These are phyloP conservation scores for Calonectria henricotiae DNA, from an alignment of 2,329 filamentous ascomycete genomes.

Conservation along the genomic window DNA sequence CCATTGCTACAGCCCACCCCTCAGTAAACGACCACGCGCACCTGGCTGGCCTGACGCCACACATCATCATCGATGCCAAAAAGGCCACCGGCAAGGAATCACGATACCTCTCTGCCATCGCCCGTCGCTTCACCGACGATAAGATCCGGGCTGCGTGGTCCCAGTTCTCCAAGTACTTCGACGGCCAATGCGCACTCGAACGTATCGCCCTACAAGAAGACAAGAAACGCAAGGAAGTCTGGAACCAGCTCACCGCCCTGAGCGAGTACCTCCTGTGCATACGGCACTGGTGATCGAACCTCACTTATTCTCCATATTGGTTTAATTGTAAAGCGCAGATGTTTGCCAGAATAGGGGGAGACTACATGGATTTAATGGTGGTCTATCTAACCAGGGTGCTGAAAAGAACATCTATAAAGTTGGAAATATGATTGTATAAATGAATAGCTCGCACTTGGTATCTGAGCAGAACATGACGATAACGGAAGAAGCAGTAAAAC, in stretches of 20 bases:
- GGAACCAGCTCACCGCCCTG: constrained; percentile 76
- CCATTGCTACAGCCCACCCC: constrained; percentile 69
- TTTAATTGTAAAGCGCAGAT: background rate
- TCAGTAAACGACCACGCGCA: constrained; percentile 72
- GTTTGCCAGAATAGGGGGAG: background rate
- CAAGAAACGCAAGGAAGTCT: constrained; percentile 87
- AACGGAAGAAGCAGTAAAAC: constrained; percentile 47
- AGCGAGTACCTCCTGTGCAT: constrained; percentile 79
- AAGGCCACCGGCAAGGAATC: constrained; percentile 85
- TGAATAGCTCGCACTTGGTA: constrained; percentile 51
- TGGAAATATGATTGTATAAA: constrained; percentile 40
- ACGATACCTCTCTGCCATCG: constrained; percentile 77
- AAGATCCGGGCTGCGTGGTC: constrained; percentile 80
- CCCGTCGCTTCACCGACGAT: constrained; percentile 68
- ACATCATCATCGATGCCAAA: constrained; percentile 84
- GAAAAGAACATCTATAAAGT: constrained; percentile 2
- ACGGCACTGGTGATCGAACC: constrained; percentile 75
- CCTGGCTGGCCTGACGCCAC: constrained; percentile 72
- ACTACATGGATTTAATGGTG: constrained; percentile 1
- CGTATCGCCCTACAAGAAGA: constrained; percentile 89
- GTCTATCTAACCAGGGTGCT: constrained; percentile 13
- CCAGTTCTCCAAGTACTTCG: constrained; percentile 86
- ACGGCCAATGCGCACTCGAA: constrained; percentile 88
- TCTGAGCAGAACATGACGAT: constrained; percentile 50
- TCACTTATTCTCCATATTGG: background rate